These are phyloP conservation scores for Eleusine indica DNA, from an alignment of 176 grass and related monocot genomes.

Conservation along the genomic window DNA sequence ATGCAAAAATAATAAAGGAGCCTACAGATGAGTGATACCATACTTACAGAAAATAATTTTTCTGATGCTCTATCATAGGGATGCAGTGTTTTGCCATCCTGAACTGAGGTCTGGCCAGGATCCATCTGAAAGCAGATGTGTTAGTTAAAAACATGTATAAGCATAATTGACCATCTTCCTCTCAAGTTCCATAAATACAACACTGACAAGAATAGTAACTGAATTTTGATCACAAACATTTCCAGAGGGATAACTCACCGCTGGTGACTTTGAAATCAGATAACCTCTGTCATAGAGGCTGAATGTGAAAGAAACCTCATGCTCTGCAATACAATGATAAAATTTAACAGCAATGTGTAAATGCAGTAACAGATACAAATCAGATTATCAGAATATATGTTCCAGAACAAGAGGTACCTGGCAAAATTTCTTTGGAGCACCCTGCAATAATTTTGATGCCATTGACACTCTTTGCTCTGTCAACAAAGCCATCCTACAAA, in stretches of 20 bases:
- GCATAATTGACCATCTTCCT: conserved; percentile 26
- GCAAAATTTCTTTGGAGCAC: conserved; percentile 39
- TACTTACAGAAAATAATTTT: conserved; percentile 93
- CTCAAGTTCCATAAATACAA: conserved; percentile 15
- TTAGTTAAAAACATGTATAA: conserved; percentile 31
- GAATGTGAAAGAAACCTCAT: conserved; percentile 93
- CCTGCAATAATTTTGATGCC: conserved; percentile 51
- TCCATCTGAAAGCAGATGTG: conserved; percentile 64
- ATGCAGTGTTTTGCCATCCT: conserved; percentile 86
- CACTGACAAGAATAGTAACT: conserved; percentile 15
- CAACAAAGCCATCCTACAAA: conserved; percentile 33
- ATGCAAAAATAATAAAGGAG: conserved; percentile 25
- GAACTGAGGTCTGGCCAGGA: conserved; percentile 44
- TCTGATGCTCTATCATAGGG: conserved; percentile 92
- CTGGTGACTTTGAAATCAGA: conserved; percentile 74
- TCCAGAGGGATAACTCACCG: conserved; percentile 61
- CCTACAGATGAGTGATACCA: conserved; percentile 15
- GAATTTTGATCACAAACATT: conserved; percentile 16
- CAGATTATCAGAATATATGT: conserved; percentile 34
- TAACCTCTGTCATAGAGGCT: conserved; percentile 88
- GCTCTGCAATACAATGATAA: conserved; percentile 53
- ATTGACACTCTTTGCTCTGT: conserved; percentile 36
- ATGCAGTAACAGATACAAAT: conserved; percentile 28
- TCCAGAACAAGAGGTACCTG: conserved; percentile 45
- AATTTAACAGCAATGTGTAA: conserved; percentile 33